Evolutionary conservation across 108 stramenopile genomes (phyloP), one percentile per base, ranked within the genome.

Genomic region (Chaetoceros tenuissimus): DNA sequence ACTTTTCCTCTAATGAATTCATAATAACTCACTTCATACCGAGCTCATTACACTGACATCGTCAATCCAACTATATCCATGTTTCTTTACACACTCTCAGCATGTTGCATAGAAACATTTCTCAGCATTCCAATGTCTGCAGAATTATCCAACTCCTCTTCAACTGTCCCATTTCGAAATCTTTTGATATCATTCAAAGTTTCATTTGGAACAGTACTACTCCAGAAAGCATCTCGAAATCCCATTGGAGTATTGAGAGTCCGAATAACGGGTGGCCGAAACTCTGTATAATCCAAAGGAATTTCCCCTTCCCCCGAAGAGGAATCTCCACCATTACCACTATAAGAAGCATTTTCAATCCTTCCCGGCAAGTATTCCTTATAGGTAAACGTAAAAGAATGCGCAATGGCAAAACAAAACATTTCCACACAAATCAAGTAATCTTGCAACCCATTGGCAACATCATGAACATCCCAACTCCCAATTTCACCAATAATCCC

Each of bases 391-490:
- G 93, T 87, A 53, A 76, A 90, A 48, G 73, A 74, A 67, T 96
- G 95, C 2, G 89, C 94, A 44, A 95, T 75, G 0, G 97, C 84
- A 68, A 94, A 94, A 59, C 73, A 60, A 1, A 95, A 78, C 95
- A 97, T 98, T 63, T 98, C 92, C 3, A 97, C 72, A 66, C 92
- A 94, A 16, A 98, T 81, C 45, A 95, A 79, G 50, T 92, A 94
- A 63, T 96, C 94, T 62, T 94, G 89, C 2, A 96, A 64, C 10
- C 91, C 96, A 62, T 90, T 85, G n/a, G 88, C 92, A 2, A 89
- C 84, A 48, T 94, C 86, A 13, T 94, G 89, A 3, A 81, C 85
- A 28, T 80, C 80, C 92, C 92, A 94, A 8, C 53, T 66, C 16
- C 85, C 88, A 34, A 85, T 74, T 40, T 84, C 80, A 22, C 71